phyloP scores from a whole-genome alignment of 345 rosid genomes.

The Bruguiera gymnorhiza region DNA sequence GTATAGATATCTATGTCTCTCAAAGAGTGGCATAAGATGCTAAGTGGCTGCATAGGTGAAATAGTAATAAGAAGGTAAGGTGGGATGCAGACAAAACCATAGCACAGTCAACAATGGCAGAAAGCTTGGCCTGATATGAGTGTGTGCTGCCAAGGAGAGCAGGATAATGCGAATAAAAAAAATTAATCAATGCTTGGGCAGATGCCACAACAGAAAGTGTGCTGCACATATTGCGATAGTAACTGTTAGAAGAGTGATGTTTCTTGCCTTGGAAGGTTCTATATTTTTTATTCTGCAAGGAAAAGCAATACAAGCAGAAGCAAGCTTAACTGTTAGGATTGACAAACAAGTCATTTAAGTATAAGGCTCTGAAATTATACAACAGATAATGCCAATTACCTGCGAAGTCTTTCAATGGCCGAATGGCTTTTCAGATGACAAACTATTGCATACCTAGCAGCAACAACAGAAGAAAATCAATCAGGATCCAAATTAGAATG shows the following conservation, averaged over 20 bases:
- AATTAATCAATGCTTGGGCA: not conserved
- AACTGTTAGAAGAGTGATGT: conserved; percentile 7
- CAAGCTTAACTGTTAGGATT: conserved; percentile 4
- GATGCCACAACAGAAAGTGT: not conserved
- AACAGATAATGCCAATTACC: conserved; percentile 36
- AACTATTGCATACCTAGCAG: conserved; percentile 63
- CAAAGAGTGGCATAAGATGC: conserved; percentile 80
- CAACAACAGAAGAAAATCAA: conserved; percentile 1
- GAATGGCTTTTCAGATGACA: conserved; percentile 69
- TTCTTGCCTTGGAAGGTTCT: conserved; percentile 68
- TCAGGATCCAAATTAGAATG: no score
- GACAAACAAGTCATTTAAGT: not conserved
- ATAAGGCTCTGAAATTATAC: conserved; percentile 1
- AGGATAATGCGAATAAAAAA: not conserved
- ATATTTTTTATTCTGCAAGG: conserved; percentile 75
- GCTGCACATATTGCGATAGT: not conserved
- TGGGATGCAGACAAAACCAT: not conserved
- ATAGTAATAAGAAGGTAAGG: conserved; percentile 15
- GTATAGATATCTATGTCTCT: conserved; percentile 79
- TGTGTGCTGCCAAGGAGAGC: not conserved
- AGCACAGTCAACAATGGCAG: not conserved
- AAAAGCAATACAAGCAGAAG: conserved; percentile 11
- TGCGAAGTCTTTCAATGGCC: conserved; percentile 87
- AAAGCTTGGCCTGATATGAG: not conserved
- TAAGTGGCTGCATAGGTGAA: conserved; percentile 66